A percentile compares a stretch with the other conserved stretches of the same genome.
phyloP scores from a whole-genome alignment of 805 yeast species.

The Debaryomyces prosopidis region DNA sequence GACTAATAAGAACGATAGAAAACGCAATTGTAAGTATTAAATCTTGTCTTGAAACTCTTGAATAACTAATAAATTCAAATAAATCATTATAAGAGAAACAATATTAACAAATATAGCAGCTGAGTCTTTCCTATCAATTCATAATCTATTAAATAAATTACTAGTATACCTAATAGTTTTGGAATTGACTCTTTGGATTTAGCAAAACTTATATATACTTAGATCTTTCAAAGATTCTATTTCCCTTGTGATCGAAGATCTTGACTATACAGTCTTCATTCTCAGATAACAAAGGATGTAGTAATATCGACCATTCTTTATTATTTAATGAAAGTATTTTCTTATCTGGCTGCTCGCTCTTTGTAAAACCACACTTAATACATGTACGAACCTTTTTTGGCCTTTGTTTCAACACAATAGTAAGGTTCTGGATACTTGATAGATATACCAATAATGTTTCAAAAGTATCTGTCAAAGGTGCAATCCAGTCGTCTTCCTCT shows the following conservation, averaged over 20 bases:
- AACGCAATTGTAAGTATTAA: constrained; percentile 41
- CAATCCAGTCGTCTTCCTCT: constrained; percentile 19
- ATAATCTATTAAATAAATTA: not conserved
- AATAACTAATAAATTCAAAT: too few relatives aligned
- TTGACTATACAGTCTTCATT: constrained; percentile 8
- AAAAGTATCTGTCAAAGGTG: constrained; percentile 18
- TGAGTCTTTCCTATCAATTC: not conserved
- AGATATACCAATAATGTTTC: constrained; percentile 14
- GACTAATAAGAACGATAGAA: constrained; percentile 14
- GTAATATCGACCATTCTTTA: constrained; percentile 18
- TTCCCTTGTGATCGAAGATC: constrained; percentile 5
- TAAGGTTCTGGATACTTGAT: constrained; percentile 20
- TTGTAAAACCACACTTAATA: constrained; percentile 32
- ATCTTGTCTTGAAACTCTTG: too few relatives aligned
- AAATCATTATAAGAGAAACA: too few relatives aligned
- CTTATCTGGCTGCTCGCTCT: constrained; percentile 9
- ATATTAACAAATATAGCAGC: not conserved
- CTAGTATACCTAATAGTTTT: not conserved
- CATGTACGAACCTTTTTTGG: constrained; percentile 26
- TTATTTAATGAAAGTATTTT: constrained; percentile 7
- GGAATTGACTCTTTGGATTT: not conserved
- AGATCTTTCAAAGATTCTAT: constrained; percentile 2
- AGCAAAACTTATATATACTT: not conserved
- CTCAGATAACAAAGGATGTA: constrained; percentile 16
- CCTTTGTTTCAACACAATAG: constrained; percentile 24